Evolutionary conservation across 2,329 filamentous ascomycete genomes (phyloP).

Genomic region (Paracamarosporium sp.): DNA sequence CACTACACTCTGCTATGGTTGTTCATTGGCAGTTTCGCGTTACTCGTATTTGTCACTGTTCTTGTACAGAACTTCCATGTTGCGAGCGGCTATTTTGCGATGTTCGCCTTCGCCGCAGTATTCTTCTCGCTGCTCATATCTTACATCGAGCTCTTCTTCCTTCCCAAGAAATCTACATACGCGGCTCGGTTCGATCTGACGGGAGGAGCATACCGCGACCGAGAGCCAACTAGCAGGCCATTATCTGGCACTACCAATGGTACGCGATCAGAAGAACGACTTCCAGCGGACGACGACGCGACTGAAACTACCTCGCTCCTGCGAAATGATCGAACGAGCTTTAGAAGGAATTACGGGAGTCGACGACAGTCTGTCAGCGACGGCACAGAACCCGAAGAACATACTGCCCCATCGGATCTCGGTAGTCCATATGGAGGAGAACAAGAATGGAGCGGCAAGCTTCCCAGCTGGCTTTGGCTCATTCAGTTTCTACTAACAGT

Average conservation of each 20-base stretch:
- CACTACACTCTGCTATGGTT: conserved; percentile 85
- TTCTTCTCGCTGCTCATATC: conserved; percentile 78
- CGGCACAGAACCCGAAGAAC: conserved; percentile 41
- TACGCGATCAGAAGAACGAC: conserved; percentile 40
- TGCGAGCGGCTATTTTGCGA: conserved; percentile 78
- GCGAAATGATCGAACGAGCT: conserved; percentile 59
- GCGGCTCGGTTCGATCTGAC: conserved; percentile 59
- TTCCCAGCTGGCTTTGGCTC: conserved; percentile 88
- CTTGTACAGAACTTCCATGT: conserved; percentile 77
- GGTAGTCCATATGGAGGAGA: conserved; percentile 67
- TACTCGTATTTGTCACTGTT: conserved; percentile 75
- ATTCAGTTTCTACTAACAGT: conserved; percentile 82
- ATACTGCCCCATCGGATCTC: conserved; percentile 40
- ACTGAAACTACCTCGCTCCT: conserved; percentile 66
- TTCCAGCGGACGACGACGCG: conserved; percentile 47
- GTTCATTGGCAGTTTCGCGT: conserved; percentile 74
- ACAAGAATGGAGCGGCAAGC: conserved; percentile 80
- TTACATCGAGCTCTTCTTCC: conserved; percentile 79
- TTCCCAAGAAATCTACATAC: conserved; percentile 73
- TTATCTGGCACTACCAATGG: conserved; percentile 40
- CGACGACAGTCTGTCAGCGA: conserved; percentile 48
- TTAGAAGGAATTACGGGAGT: conserved; percentile 57
- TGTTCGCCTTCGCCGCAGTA: conserved; percentile 78
- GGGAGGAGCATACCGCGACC: conserved; percentile 21
- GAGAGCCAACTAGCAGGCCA: conserved; percentile 43